A percentile compares a stretch with the other conserved stretches of the same genome.
phyloP scores from a whole-genome alignment of 2,329 filamentous ascomycete genomes.

The Cryphonectria nitschkei region DNA sequence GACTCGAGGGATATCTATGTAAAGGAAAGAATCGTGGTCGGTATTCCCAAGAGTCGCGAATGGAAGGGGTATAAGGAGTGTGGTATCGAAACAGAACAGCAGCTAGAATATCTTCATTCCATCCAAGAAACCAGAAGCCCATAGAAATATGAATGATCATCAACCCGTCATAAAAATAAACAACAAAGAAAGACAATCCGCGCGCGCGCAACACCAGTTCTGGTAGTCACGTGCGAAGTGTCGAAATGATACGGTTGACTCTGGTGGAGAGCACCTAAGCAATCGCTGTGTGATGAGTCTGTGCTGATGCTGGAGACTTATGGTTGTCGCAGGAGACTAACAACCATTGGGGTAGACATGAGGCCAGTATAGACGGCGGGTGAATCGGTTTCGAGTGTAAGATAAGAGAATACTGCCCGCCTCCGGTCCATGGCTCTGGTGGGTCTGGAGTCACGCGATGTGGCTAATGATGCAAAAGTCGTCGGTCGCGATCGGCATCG shows the following conservation, averaged over 20 bases:
- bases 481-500: conserved; percentile 18
- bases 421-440: not conserved
- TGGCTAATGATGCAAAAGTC: conserved; percentile 1
- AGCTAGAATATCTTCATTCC: conserved; percentile 13
- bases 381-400: conserved; percentile 6
- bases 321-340: not conserved
- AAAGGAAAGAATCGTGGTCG: conserved; percentile 23
- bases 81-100: conserved; percentile 26
- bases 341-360: not conserved
- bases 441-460: not conserved
- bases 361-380: not conserved
- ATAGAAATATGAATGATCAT: conserved; percentile 16
- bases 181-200: conserved; percentile 12
- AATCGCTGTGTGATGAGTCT: conserved; percentile 2
- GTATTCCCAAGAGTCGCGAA: conserved; percentile 19
- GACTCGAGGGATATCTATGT: conserved; percentile 21
- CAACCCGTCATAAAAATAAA: conserved; percentile 27
- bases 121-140: conserved; percentile 12
- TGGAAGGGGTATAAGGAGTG: conserved; percentile 27
- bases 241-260: conserved; percentile 15
- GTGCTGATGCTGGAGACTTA: conserved; percentile 10
- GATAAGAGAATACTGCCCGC: not conserved
- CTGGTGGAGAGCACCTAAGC: not conserved
- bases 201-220: conserved; percentile 5
- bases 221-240: conserved; percentile 13